phyloP scores from a whole-genome alignment of 164 flowering plant genomes.

The Annona cherimola region DNA sequence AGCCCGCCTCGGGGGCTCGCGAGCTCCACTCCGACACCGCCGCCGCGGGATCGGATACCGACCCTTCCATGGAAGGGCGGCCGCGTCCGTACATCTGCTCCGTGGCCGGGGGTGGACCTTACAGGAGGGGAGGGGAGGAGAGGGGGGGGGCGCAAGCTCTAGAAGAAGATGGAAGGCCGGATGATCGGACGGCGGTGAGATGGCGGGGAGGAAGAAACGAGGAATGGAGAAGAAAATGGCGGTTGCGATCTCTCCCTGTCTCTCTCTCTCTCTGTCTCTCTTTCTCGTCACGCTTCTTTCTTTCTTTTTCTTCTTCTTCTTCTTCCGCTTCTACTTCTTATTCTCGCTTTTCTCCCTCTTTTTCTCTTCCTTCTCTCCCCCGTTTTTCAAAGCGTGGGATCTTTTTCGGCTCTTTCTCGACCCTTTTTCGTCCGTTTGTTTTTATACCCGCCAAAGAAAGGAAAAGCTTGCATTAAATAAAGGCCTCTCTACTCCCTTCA shows the following conservation, averaged over 20 bases:
- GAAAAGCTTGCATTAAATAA: constrained; percentile 9
- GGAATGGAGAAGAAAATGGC: background rate
- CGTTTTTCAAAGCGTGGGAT: constrained; percentile 10
- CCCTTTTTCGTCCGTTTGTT: constrained; percentile 15
- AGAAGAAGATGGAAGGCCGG: constrained; percentile 1
- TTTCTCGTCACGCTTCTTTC: background rate
- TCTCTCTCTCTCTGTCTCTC: no score
- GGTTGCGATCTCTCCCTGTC: constrained; percentile 5
- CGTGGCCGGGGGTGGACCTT: constrained; percentile 3
- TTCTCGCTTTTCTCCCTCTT: background rate
- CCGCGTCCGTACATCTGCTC: constrained; percentile 59
- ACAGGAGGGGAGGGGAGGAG: constrained; percentile 1
- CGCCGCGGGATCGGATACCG: constrained; percentile 37
- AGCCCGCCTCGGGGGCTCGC: constrained; percentile 39
- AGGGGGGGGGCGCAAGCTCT: background rate
- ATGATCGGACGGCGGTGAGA: constrained; percentile 1
- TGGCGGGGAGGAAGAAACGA: background rate
- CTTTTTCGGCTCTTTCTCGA: constrained; percentile 6
- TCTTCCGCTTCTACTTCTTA: background rate
- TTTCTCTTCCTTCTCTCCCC: constrained; percentile 4
- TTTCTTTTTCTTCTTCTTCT: background rate
- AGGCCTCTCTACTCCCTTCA: background rate
- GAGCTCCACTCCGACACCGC: constrained; percentile 30
- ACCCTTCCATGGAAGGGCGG: constrained; percentile 33
- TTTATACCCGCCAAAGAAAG: constrained; percentile 24